These are phyloP conservation scores for Panicum miliaceum DNA, from an alignment of 176 grass and related monocot genomes.

Conservation along the genomic window DNA sequence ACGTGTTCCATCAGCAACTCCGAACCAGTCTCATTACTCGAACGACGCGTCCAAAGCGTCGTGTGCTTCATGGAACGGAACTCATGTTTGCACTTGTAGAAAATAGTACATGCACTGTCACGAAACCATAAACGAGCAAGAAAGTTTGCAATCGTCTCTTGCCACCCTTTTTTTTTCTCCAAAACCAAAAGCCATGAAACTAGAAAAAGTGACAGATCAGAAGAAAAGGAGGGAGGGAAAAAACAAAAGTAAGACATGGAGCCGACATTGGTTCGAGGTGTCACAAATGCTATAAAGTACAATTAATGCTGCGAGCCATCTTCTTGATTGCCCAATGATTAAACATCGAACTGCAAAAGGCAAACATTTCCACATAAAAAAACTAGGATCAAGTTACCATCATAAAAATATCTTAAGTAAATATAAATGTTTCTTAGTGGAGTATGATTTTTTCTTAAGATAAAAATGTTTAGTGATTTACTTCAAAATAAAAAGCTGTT, in stretches of 20 bases:
- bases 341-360: not conserved
- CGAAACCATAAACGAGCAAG: not conserved
- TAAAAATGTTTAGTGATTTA: not conserved
- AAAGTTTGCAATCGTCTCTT: not conserved
- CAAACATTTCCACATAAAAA: not conserved
- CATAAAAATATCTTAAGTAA: not conserved
- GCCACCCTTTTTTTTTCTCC: not conserved
- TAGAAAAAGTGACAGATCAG: not conserved
- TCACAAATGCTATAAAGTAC: conserved; percentile 13
- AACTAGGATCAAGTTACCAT: not conserved
- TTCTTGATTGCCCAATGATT: conserved; percentile 14
- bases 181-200: not conserved
- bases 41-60: not conserved
- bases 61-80: not conserved
- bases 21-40: not conserved
- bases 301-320: not conserved
- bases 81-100: not conserved
- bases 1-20: not conserved
- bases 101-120: not conserved
- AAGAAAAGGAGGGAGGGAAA: not conserved
- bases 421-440: not conserved
- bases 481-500: not conserved
- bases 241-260: not conserved
- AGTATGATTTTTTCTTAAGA: not conserved
- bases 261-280: not conserved